These are phyloP conservation scores for Eucalyptus regnans DNA, from an alignment of 345 rosid genomes.

Conservation along the genomic window DNA sequence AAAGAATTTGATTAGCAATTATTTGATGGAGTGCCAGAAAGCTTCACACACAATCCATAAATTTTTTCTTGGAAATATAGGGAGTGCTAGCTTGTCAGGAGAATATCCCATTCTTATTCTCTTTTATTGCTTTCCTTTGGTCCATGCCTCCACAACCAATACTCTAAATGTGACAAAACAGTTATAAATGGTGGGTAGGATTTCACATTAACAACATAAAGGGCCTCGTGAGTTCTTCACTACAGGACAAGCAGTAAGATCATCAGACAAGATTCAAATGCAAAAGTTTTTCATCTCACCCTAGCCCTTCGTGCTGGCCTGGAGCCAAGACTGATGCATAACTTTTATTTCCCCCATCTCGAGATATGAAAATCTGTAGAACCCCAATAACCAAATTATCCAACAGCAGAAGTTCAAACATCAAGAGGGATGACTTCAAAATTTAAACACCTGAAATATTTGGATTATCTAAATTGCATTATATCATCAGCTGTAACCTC, in stretches of 20 bases:
- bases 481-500: background rate
- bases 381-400: background rate
- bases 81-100: background rate
- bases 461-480: background rate
- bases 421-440: background rate
- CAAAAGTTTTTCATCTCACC: conserved; percentile 28
- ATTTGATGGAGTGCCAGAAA: background rate
- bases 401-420: background rate
- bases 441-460: background rate
- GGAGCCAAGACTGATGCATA: conserved; percentile 97
- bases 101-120: background rate
- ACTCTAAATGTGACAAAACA: background rate
- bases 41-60: background rate
- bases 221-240: background rate
- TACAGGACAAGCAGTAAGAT: background rate
- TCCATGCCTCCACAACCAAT: background rate
- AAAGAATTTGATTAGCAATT: background rate
- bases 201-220: background rate
- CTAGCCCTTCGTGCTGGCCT: conserved; percentile 88
- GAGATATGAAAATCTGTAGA: conserved; percentile 85
- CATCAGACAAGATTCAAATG: background rate
- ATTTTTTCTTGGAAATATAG: background rate
- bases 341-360: conserved; percentile 77
- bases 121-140: background rate
- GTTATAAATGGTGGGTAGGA: background rate